Evolutionary conservation across 495 filamentous ascomycete species (phyloP).

Genomic region (Podospora didyma): DNA sequence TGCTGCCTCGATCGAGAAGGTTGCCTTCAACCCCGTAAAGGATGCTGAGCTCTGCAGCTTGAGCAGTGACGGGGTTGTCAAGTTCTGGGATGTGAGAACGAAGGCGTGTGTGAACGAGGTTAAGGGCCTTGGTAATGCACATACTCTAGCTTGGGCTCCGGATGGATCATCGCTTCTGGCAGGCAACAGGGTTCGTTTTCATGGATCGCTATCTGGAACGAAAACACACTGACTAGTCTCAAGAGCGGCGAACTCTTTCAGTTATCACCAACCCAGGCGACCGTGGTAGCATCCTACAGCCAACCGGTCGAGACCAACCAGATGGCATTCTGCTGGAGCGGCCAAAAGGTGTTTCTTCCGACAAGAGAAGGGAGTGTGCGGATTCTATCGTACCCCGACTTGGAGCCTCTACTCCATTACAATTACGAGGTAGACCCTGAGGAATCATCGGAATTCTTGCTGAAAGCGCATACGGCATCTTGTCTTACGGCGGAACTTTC

Average conservation of each 20-base stretch:
- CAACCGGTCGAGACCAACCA: conserved; percentile 78
- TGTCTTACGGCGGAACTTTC: conserved; percentile 69
- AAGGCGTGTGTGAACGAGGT: conserved; percentile 74
- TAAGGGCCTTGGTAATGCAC: conserved; percentile 76
- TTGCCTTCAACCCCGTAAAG: conserved; percentile 83
- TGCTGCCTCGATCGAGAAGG: conserved; percentile 70
- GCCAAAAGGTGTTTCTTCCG: conserved; percentile 70
- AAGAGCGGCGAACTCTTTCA: conserved; percentile 70
- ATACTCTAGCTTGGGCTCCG: conserved; percentile 83
- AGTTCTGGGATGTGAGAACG: conserved; percentile 89
- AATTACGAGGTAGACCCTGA: conserved; percentile 33
- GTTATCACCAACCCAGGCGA: conserved; percentile 50
- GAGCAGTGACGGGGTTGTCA: conserved; percentile 77
- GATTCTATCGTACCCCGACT: conserved; percentile 68
- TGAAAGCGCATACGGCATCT: conserved; percentile 80
- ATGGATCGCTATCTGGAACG: neutral
- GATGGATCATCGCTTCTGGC: conserved; percentile 78
- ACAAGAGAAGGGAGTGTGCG: conserved; percentile 79
- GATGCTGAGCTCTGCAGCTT: conserved; percentile 87
- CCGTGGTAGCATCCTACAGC: conserved; percentile 56
- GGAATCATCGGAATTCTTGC: conserved; percentile 48
- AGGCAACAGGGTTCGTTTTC: conserved; percentile 67
- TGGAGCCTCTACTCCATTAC: conserved; percentile 43
- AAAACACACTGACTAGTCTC: neutral
- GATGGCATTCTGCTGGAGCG: conserved; percentile 74